These are phyloP conservation scores for Elymus sibiricus DNA, from an alignment of 176 grass and related monocot species.

Conservation along the genomic window DNA sequence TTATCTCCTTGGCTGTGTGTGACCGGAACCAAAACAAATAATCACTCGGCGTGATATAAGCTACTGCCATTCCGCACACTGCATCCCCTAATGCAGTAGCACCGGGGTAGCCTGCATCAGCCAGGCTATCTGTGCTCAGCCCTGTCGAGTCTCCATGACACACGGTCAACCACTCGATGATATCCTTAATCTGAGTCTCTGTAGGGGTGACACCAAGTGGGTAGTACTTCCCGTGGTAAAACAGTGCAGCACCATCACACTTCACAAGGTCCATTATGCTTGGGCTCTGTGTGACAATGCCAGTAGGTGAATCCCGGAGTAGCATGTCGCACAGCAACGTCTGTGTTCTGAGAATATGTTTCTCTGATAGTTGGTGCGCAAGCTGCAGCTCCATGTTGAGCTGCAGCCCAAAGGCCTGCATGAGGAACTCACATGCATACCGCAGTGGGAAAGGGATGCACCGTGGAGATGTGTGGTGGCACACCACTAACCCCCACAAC, in stretches of 20 bases:
- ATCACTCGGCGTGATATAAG: conserved; percentile 81
- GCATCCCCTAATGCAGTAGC: conserved; percentile 79
- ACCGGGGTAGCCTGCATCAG: conserved; percentile 78
- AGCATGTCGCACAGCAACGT: conserved; percentile 97
- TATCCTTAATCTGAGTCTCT: conserved; percentile 86
- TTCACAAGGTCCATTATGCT: conserved; percentile 99
- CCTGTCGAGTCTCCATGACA: conserved; percentile 86
- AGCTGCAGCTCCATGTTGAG: conserved; percentile 99
- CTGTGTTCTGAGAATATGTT: conserved; percentile 83
- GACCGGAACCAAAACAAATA: conserved; percentile 99
- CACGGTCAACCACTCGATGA: conserved; percentile 70
- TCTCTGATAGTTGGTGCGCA: conserved; percentile 82
- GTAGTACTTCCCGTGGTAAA: conserved; percentile 83
- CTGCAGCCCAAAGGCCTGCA: conserved; percentile 93
- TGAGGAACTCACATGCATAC: conserved; percentile 94
- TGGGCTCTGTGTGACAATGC: conserved; percentile 93
- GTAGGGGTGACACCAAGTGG: conserved; percentile 79
- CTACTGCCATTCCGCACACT: conserved; percentile 93
- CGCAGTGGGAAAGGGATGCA: conserved; percentile 89
- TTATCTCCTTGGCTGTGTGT: conserved; percentile 94
- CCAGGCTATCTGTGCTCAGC: conserved; percentile 90
- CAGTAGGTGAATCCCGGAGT: conserved; percentile 82
- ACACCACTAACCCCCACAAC: conserved; percentile 96
- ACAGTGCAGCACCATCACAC: conserved; percentile 90
- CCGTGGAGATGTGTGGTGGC: conserved; percentile 88